Evolutionary conservation across 345 rosid genomes (phyloP).

Genomic region (Firmiana major): DNA sequence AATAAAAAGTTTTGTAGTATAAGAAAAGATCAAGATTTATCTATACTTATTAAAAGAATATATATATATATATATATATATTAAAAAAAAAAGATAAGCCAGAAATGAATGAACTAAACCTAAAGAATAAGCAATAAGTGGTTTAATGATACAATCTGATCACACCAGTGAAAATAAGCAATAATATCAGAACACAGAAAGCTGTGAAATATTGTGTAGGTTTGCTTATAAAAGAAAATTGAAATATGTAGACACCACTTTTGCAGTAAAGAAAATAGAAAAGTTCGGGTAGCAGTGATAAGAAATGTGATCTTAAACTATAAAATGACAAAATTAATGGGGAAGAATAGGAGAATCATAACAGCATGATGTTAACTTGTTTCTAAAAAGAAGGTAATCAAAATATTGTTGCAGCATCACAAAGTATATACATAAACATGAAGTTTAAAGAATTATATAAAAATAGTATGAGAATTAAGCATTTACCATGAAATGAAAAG

Average conservation of each 20-base stretch:
- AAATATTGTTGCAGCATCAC: neutral
- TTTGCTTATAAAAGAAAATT: neutral
- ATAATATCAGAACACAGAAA: neutral
- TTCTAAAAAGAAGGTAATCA: neutral
- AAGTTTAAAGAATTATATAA: neutral
- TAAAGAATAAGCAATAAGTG: neutral
- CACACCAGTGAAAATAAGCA: neutral
- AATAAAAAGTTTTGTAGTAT: neutral
- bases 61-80: no score
- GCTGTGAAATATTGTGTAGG: neutral
- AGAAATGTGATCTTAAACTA: neutral
- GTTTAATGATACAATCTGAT: neutral
- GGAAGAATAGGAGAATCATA: neutral
- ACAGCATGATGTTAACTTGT: neutral
- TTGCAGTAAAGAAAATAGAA: neutral
- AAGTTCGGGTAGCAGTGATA: neutral
- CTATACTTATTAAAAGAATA: neutral
- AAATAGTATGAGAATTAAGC: neutral
- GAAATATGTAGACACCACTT: neutral
- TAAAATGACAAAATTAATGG: neutral
- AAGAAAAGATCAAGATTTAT: no score
- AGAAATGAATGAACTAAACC: neutral
- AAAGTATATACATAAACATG: neutral
- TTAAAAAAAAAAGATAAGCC: neutral
- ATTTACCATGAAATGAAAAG: slow-evolving; percentile 70